Conservation (phyloP, 2,329 filamentous ascomycete genomes). For the Paecilomyces niveus region DNA sequence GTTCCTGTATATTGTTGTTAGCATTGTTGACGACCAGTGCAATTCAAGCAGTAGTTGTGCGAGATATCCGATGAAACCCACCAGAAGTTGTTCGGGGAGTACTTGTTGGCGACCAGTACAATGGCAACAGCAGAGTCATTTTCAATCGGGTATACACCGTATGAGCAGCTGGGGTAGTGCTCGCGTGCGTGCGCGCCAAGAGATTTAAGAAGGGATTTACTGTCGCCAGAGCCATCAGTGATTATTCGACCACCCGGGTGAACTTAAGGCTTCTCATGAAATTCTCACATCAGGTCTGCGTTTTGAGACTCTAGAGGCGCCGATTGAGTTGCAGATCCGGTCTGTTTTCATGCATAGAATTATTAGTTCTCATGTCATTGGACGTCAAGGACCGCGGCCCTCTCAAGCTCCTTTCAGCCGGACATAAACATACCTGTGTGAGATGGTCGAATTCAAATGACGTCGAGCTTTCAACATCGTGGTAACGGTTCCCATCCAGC, state of each 20-base stretch:
- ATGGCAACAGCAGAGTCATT: constrained; percentile 70
- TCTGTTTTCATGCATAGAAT: constrained; percentile 40
- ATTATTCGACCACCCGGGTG: not conserved
- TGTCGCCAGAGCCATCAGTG: constrained; percentile 28
- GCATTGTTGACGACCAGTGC: not conserved
- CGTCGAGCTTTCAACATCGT: constrained; percentile 77
- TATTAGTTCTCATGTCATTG: not conserved
- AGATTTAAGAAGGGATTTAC: constrained; percentile 76
- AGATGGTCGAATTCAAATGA: constrained; percentile 85
- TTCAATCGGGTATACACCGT: constrained; percentile 75
- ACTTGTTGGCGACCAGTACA: constrained; percentile 88
- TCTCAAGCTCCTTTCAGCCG: not conserved
- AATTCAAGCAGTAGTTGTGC: not conserved
- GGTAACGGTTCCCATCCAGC: constrained; percentile 75
- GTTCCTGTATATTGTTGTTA: constrained; percentile 54
- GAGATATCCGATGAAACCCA: constrained; percentile 31
- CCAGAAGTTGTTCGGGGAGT: constrained; percentile 98
- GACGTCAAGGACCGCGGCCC: not conserved
- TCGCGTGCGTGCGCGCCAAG: constrained; percentile 71
- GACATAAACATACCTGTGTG: constrained; percentile 53
- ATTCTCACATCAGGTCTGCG: constrained; percentile 65
- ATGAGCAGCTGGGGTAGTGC: constrained; percentile 77
- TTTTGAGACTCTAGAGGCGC: constrained; percentile 70
- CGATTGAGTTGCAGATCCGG: constrained; percentile 75
- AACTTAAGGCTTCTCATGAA: not conserved